Conservation (phyloP, 805 yeast species). For the Ogataea zsoltii region DNA sequence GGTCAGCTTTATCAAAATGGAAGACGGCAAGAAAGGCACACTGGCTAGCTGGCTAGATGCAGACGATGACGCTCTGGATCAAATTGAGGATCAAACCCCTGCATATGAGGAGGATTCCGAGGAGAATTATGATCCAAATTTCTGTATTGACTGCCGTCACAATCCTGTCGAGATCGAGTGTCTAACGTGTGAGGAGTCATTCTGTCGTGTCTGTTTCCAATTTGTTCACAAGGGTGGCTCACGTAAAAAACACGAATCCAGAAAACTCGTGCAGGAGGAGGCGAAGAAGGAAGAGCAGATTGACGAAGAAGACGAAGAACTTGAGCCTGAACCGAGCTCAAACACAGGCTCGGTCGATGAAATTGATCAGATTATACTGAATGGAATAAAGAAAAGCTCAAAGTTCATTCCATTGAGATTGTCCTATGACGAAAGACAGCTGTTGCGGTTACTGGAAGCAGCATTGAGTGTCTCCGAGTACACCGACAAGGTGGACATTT, state of each 20-base stretch:
- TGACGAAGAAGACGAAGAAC: conserved; percentile 18
- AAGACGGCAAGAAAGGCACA: conserved; percentile 21
- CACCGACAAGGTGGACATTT: conserved; percentile 74
- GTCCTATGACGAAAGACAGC: conserved; percentile 66
- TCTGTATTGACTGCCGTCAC: conserved; percentile 73
- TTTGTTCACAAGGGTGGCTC: conserved; percentile 71
- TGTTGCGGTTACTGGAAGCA: conserved; percentile 67
- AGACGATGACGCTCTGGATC: conserved; percentile 3
- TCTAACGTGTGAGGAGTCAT: conserved; percentile 61
- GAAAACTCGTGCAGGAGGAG: conserved; percentile 23
- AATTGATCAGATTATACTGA: conserved; percentile 27
- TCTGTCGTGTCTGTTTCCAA: conserved; percentile 69
- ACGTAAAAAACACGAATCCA: conserved; percentile 46
- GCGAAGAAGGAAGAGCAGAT: conserved; percentile 21
- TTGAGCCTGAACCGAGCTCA: conserved; percentile 12
- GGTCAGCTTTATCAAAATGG: too few species aligned
- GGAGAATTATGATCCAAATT: conserved; percentile 35
- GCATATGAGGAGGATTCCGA: conserved; percentile 19
- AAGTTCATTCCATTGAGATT: conserved; percentile 69
- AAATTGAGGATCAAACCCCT: not conserved
- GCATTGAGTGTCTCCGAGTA: conserved; percentile 78
- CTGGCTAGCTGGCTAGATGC: conserved; percentile 30
- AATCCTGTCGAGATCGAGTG: conserved; percentile 70
- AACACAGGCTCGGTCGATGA: conserved; percentile 20
- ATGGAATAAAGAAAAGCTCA: conserved; percentile 44